Conservation (phyloP, 164 flowering plant species). For the Macadamia tetraphylla region DNA sequence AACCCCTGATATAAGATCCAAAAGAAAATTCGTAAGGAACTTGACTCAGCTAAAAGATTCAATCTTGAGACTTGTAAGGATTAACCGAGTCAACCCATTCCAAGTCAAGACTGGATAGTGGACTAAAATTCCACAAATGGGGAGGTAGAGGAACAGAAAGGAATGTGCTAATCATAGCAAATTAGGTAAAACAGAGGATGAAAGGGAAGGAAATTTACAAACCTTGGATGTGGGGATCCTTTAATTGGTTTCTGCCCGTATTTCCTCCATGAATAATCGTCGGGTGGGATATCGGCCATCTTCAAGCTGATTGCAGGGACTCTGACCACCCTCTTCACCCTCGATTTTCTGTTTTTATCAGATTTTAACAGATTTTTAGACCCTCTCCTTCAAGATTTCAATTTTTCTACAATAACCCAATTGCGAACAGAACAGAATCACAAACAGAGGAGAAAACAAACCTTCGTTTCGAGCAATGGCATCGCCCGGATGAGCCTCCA, state of each 20-base stretch:
- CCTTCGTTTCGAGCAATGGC: conserved; percentile 93
- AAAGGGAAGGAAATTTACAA: background rate
- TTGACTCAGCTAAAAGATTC: no score
- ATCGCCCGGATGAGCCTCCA: conserved; percentile 48
- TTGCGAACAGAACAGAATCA: background rate
- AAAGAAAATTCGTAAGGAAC: no score
- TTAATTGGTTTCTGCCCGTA: conserved; percentile 97
- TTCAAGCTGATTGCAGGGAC: conserved; percentile 90
- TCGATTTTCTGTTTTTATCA: conserved; percentile 45
- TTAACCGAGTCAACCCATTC: no score
- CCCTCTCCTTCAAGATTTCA: background rate
- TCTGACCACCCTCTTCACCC: conserved; percentile 67
- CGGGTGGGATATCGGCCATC: conserved; percentile 91
- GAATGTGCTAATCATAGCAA: no score
- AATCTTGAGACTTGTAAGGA: no score
- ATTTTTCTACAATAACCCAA: background rate
- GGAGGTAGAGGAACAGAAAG: no score
- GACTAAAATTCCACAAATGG: no score
- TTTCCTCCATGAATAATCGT: conserved; percentile 94
- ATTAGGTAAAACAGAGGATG: background rate
- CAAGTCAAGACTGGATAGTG: no score
- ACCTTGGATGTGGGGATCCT: conserved; percentile 98
- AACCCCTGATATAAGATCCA: conserved; percentile 5
- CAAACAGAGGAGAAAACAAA: conserved; percentile 11
- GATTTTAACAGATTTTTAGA: background rate